Evolutionary conservation across 257 asterid species (phyloP), one percentile per base, ranked within the genome.

Genomic region (Nemophila menziesii): DNA sequence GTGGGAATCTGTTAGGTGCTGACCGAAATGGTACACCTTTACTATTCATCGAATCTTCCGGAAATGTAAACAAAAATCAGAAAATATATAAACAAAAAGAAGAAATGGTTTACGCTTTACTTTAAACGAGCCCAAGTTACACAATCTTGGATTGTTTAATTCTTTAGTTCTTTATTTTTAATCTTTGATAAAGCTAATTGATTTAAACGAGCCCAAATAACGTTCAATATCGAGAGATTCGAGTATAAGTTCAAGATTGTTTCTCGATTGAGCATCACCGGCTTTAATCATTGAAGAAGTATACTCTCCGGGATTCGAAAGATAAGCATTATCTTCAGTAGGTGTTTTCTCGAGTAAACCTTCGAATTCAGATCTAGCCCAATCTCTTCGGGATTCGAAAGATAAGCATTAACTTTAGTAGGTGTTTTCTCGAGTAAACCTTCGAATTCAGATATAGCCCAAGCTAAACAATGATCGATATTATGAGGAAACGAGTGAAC

Each of bases 221-320:
- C 81, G 66, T 67, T 81, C 93, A 57, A 51, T 60, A 52, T 68
- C 80, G 33, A 86, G 90, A 63, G 86, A 86, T 77, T 81, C 92
- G 15, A 86, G 62, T 43, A 76, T 72, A 21, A 74, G 92, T 62
- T 86, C 96, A 72, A 86, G 67, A 52, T 72, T 81, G 72, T 81
- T 92, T 57, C 94, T 76, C 41, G 96, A 92, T 64, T 78, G 96
- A 16, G 96, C 96, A 76, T 86, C 96, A 57, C 96, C 94, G 44
- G 93, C 85, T 44, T 70, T 78, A 44, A 41, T 74, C 87, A 78
- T 73, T 38, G 80, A 66, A 66, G 86, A 52, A 33, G 80, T 34
- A 64, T 81, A 86, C 57, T 86, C 93, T 33, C 55, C 44, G 17
- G 93, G 93, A n/a, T n/a, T n/a, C n/a, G n/a, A n/a, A n/a, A n/a